A percentile compares a stretch with the other conserved stretches of the same genome.
Evolutionary conservation across 2,329 filamentous ascomycete species (phyloP).

Genomic region (Alternaria burnsii): DNA sequence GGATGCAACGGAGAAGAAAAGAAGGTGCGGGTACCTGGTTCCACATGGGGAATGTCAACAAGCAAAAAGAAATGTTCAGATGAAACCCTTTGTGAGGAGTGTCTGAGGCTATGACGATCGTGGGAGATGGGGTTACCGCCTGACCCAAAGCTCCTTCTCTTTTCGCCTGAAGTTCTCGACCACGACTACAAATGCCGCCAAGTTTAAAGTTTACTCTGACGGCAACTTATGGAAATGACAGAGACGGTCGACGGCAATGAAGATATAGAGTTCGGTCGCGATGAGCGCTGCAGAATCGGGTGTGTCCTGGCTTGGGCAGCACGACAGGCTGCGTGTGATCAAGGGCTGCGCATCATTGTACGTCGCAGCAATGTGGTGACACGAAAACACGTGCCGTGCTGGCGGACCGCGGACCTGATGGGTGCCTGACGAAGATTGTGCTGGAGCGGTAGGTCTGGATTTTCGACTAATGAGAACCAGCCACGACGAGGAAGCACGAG

Average conservation of each 20-base stretch:
- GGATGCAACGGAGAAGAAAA: constrained; percentile 5
- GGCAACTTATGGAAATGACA: background rate
- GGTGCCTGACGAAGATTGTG: constrained; percentile 31
- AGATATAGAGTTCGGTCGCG: background rate
- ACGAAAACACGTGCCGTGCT: constrained; percentile 36
- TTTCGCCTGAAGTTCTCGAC: constrained; percentile 6
- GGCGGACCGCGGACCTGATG: constrained; percentile 1
- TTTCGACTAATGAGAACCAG: constrained; percentile 39
- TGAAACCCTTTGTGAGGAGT: background rate
- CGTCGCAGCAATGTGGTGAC: constrained; percentile 11
- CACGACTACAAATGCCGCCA: background rate
- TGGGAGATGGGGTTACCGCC: background rate
- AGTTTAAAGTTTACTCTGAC: constrained; percentile 1
- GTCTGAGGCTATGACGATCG: background rate
- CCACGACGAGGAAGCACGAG: constrained; percentile 37
- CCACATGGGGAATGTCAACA: background rate
- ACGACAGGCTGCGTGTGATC: constrained; percentile 25
- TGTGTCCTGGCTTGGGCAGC: constrained; percentile 25
- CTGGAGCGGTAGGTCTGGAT: constrained; percentile 20
- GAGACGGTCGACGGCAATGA: background rate
- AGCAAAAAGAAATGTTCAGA: background rate
- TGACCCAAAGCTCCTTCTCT: constrained; percentile 5
- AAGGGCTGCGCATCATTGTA: constrained; percentile 28
- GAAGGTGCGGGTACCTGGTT: constrained; percentile 2
- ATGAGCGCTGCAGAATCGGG: constrained; percentile 5